Conservation (phyloP, 257 asterid species). For the Cinchona pubescens region DNA sequence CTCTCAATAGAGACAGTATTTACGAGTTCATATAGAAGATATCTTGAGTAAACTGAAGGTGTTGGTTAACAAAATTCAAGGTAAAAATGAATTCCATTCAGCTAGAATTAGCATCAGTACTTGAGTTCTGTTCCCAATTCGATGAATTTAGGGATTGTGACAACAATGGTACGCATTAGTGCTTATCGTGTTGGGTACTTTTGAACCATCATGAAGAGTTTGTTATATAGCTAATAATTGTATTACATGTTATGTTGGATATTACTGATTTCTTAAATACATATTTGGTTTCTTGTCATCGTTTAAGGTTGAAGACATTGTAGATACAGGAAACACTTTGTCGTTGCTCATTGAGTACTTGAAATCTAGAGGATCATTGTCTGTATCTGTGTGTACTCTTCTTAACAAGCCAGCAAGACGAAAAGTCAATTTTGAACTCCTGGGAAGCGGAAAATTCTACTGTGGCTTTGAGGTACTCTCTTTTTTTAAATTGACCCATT, state of each 20-base stretch:
- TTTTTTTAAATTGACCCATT: not conserved
- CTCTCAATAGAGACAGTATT: not conserved
- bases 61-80: not conserved
- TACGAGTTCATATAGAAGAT: not conserved
- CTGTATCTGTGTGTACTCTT: conserved; percentile 80
- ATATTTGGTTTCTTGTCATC: conserved; percentile 1
- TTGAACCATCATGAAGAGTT: not conserved
- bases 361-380: conserved; percentile 75
- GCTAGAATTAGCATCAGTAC: too few species aligned
- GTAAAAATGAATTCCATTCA: not conserved
- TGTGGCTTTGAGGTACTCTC: conserved; percentile 72
- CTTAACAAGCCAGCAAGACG: conserved; percentile 74
- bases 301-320: conserved; percentile 84
- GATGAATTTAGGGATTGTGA: not conserved
- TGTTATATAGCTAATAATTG: not conserved
- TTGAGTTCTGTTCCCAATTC: not conserved
- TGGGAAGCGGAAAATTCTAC: conserved; percentile 84
- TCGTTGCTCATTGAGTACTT: conserved; percentile 60
- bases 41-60: not conserved
- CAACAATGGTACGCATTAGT: not conserved
- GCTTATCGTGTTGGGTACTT: not conserved
- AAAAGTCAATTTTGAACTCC: conserved; percentile 55
- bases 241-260: not conserved
- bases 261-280: not conserved
- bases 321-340: conserved; percentile 84